These are phyloP conservation scores for Luffa aegyptiaca DNA, from an alignment of 306 rosid species.

Conservation along the genomic window DNA sequence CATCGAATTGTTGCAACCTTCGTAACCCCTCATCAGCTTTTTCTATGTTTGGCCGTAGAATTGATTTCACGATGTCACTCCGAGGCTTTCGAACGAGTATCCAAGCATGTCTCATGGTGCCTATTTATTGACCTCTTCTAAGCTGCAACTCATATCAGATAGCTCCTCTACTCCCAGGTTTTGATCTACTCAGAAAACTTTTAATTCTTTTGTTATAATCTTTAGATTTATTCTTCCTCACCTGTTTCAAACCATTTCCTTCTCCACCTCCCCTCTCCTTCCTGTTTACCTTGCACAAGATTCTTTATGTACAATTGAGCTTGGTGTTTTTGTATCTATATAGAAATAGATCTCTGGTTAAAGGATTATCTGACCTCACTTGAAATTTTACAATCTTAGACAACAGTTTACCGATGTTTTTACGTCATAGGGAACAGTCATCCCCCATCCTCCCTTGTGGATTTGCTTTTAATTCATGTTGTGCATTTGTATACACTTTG, in stretches of 20 bases:
- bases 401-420: background rate
- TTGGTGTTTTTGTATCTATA: slow-evolving; percentile 27
- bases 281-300: slow-evolving; percentile 7
- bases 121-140: slow-evolving; percentile 17
- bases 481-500: slow-evolving; percentile 1
- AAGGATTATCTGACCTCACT: background rate
- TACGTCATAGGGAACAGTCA: background rate
- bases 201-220: background rate
- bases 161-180: slow-evolving; percentile 8
- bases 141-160: slow-evolving; percentile 14
- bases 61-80: background rate
- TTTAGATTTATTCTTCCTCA: background rate
- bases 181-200: slow-evolving; percentile 11
- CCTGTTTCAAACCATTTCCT: background rate
- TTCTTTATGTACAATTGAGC: slow-evolving; percentile 31
- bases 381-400: background rate
- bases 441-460: background rate
- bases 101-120: background rate
- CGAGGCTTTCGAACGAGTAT: background rate
- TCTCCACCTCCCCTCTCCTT: background rate
- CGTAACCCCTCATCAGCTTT: background rate
- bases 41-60: background rate
- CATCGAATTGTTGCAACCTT: background rate
- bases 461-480: background rate
- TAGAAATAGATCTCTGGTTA: slow-evolving; percentile 18